Base-by-base conservation (phyloP, 2,329 filamentous ascomycete genomes). In the Phyllosticta citribraziliensis region DNA sequence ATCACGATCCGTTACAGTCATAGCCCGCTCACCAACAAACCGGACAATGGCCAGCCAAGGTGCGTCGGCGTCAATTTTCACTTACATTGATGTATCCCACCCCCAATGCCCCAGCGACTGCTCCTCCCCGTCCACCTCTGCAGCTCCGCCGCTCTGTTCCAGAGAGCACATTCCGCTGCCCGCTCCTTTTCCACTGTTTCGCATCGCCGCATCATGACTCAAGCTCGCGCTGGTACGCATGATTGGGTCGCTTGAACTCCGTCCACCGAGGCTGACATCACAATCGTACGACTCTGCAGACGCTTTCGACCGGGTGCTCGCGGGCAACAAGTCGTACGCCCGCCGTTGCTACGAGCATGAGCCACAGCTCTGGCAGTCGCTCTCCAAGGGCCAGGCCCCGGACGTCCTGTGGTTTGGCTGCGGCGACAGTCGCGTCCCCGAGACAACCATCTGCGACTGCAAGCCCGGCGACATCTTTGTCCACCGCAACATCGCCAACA, bases 401-500 rank as follows among this genome's bases (percentile, higher is more conserved):
- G 76, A 81, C 63, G 85, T 87, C 64, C 80, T 95, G 62, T 95
- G 90, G 90, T 83, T 95, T 66, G 91, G 91, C 63, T 96, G 91
- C 77, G 88, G 89, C 68, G 91, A 95, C 78, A 90, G 87, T 50
- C 88, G 91, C 65, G 87, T 89, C 66, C 90, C 91, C 1, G 91
- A 94, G 75, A 93, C 89, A 5, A 91, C 86, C 56, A 82, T 96
- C 69, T 82, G 92, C 27, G 86, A 88, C 69, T 81, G 91, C 62
- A 82, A 89, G 69, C 89, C 90, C 2, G 90, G 91, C 63, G 89
- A 95, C 68, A 86, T 95, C 66, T 95, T 95, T 73, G 88, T 91
- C 58, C 90, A 95, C 79, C 88, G 91, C 72, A 95, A 95, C 79
- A 92, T 96, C 72, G 90, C 89, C 74, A 95, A 95, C 78, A 84